Base-by-base conservation (phyloP, 441 rosid genomes). In the Pelargonium australe region DNA sequence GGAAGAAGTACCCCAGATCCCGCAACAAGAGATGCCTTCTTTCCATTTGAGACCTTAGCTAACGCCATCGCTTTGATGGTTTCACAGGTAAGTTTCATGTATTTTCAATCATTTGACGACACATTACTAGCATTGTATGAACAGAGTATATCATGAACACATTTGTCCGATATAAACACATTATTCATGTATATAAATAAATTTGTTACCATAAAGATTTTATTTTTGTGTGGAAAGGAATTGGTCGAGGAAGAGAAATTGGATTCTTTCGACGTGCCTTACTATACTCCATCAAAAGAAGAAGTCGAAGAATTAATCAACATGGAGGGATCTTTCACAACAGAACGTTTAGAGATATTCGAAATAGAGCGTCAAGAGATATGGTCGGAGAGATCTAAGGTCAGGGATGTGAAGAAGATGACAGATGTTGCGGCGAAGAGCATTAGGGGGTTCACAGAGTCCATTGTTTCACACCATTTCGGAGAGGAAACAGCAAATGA, bases 1-100 rank as follows among this genome's bases (percentile, higher is more conserved):
- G 87, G 87, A 66, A 72, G 83, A 44, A 73, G n/a, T 41, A 51
- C 64, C 41, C 13, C 61, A 0, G 77, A 81, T 60, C 72, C 73
- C 2, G 2, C 51, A 45, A 9, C 12, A 2, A 45, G 7, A 45
- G 11, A 45, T 13, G 11, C 12, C 12, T 45, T 2, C 51, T 45
- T 45, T 9, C 2, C 51, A 9, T 9, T 45, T 13, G 51, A 45
- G 51, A 9, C 6, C 1, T 45, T 45, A 45, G 51, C 51, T 13
- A 45, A 45, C 11, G 51, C 51, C 51, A 45, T 45, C 11, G 10
- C 51, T 2, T 13, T 6, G 11, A 45, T 9, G 51, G 51, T 45
- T 45, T 45, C 51, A 7, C 8, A 45, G 51, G 51, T 45, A 45
- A 45, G 11, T 45, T 45, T 9, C n/a, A n/a, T n/a, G n/a, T n/a